Base-by-base conservation (phyloP, 2,329 filamentous ascomycete species). In the Nigrospora osmanthi region DNA sequence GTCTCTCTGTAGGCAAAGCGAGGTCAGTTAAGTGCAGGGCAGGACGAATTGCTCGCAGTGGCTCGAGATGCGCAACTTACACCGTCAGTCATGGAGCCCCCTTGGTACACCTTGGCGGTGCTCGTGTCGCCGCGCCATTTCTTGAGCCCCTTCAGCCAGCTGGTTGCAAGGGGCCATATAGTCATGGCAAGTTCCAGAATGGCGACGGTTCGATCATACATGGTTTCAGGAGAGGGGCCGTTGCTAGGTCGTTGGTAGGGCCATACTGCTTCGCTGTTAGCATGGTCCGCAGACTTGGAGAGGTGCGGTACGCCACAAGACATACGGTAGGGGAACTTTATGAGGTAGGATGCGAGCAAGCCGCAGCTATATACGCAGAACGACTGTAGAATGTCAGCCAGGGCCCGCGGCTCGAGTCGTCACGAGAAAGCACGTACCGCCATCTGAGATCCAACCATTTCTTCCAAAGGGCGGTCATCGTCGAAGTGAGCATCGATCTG, bases 331-430 rank as follows among this genome's bases (percentile, higher is more conserved):
- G 73, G 71, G 46, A 75, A 76, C 54, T 72, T 75, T 56, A 67
- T 73, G 2, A 76, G 57, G 43, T 78, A 78, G 4, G 68, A 69
- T 7, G 73, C 69, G 44, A 78, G 67, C 19, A 78, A 60, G 13
- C 72, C 74, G 49, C 73, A 77, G n/a, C 66, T 74, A 42, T 77
- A 78, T 12, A 77, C 72, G 45, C 71, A 74, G 50, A 78, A 78
- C 1, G 72, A 60, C 61, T 70, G 35, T 2, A 33, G 19, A 19
- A 47, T 30, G 34, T 57, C 36, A 54, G 47, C 17, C 31, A 42
- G 30, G 11, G 39, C 15, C 11, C 1, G 23, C 2, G 14, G 19
- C 13, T 35, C n/a, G 11, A 2, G 6, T 19, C 12, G 9, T 14
- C 9, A 11, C 10, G 38, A 3, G 13, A 14, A 30, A 42, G 16